These are phyloP conservation scores for Atkinsonella texensis DNA, from an alignment of 2,329 filamentous ascomycete genomes.

Conservation along the genomic window DNA sequence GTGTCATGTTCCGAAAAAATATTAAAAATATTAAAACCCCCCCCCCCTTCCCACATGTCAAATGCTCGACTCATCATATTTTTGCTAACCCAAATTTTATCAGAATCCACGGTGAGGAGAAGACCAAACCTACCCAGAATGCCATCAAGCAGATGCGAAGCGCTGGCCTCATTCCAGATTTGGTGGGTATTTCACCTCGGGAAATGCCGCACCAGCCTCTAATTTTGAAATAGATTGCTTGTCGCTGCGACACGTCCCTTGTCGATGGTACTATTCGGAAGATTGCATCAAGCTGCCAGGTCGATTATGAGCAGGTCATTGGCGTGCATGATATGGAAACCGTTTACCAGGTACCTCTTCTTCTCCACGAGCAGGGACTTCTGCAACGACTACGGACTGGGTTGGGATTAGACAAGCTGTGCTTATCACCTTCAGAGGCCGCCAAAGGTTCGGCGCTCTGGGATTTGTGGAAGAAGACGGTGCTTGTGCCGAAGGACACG, in stretches of 20 bases:
- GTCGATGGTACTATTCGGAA: constrained; percentile 67
- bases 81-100: constrained; percentile 12
- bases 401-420: constrained; percentile 50
- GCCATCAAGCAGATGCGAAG: constrained; percentile 77
- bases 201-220: neutral
- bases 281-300: constrained; percentile 80
- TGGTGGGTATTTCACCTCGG: constrained; percentile 34
- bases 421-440: constrained; percentile 39
- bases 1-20: neutral
- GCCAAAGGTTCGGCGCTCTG: constrained; percentile 59
- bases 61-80: neutral
- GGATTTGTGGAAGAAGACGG: constrained; percentile 63
- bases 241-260: constrained; percentile 71
- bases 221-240: constrained; percentile 56
- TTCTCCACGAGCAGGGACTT: constrained; percentile 75
- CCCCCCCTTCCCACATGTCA: too few species aligned
- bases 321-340: constrained; percentile 82
- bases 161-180: constrained; percentile 59
- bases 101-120: constrained; percentile 52
- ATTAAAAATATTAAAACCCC: neutral
- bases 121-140: constrained; percentile 94
- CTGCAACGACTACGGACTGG: constrained; percentile 52
- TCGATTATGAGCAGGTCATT: constrained; percentile 74
- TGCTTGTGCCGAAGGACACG: constrained; percentile 40
- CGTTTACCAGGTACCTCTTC: constrained; percentile 76